A percentile compares a stretch with the other conserved stretches of the same genome.
phyloP scores from a whole-genome alignment of 257 asterid genomes.

The Eucommia ulmoides region DNA sequence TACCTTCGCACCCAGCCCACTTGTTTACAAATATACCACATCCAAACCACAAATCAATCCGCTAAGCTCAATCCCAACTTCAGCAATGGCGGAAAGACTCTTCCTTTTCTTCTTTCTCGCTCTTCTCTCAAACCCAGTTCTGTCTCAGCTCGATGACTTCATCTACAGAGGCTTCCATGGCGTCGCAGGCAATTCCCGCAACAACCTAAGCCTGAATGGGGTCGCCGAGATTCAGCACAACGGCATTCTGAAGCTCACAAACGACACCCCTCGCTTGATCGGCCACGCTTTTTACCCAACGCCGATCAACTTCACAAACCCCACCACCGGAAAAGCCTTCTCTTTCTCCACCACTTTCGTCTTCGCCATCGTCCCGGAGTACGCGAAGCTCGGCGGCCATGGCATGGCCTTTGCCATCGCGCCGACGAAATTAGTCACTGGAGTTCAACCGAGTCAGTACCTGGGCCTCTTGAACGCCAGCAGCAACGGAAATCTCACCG shows the following conservation, averaged over 20 bases:
- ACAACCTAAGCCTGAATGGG: conserved; percentile 21
- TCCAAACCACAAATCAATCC: too few relatives aligned
- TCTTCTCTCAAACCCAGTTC: conserved; percentile 16
- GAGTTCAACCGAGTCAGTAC: conserved; percentile 52
- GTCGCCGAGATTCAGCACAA: conserved; percentile 16
- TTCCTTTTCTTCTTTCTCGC: conserved; percentile 13
- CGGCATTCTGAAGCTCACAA: conserved; percentile 40
- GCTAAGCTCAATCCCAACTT: too few relatives aligned
- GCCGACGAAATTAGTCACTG: conserved; percentile 16
- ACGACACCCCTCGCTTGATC: conserved; percentile 25
- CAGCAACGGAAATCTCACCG: conserved; percentile 33
- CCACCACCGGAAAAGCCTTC: conserved; percentile 20
- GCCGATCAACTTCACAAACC: conserved; percentile 41
- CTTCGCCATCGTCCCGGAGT: conserved; percentile 46
- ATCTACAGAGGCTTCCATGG: conserved; percentile 31
- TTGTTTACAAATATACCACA: too few relatives aligned
- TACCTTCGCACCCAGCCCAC: too few relatives aligned
- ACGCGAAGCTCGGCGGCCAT: conserved; percentile 57
- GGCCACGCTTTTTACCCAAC: conserved; percentile 51
- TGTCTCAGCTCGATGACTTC: conserved; percentile 27
- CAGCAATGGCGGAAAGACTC: conserved; percentile 17
- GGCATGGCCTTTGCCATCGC: conserved; percentile 58
- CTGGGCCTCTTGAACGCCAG: conserved; percentile 45
- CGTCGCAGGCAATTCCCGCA: conserved; percentile 11
- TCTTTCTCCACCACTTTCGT: conserved; percentile 61